These are phyloP conservation scores for Cryomyces antarcticus DNA, from an alignment of 495 filamentous ascomycete genomes.

Conservation along the genomic window DNA sequence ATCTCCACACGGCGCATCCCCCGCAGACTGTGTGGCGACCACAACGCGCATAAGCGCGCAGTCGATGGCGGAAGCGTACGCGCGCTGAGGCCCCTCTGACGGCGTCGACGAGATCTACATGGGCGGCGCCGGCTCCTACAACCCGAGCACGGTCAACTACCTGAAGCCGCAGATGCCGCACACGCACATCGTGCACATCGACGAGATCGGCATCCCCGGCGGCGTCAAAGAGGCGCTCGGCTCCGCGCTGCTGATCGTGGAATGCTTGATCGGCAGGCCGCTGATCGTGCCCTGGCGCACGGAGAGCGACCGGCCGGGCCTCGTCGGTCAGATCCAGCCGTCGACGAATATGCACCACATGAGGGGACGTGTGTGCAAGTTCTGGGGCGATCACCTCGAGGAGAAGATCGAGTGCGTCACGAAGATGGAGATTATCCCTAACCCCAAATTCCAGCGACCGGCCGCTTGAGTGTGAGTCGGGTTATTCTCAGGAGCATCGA, in stretches of 20 bases:
- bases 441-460: too few relatives aligned
- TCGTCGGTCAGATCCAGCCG: background rate
- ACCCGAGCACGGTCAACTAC: constrained; percentile 16
- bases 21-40: constrained; percentile 8
- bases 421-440: background rate
- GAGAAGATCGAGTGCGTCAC: background rate
- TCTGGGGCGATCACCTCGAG: background rate
- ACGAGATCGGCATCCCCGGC: constrained; percentile 10
- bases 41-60: constrained; percentile 10
- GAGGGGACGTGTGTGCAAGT: background rate
- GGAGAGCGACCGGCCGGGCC: constrained; percentile 19
- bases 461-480: too few relatives aligned
- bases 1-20: constrained; percentile 2
- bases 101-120: constrained; percentile 15
- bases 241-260: constrained; percentile 33
- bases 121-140: constrained; percentile 15
- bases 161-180: constrained; percentile 10
- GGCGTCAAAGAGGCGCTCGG: constrained; percentile 9
- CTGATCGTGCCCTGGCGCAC: constrained; percentile 32
- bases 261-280: constrained; percentile 28
- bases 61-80: constrained; percentile 6
- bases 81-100: constrained; percentile 5
- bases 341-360: background rate
- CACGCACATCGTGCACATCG: constrained; percentile 8
- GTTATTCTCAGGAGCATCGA: too few relatives aligned